A percentile compares a stretch with the other conserved stretches of the same genome.
Conservation (phyloP, 352 stramenopile species). For the Phytophthora cactorum region DNA sequence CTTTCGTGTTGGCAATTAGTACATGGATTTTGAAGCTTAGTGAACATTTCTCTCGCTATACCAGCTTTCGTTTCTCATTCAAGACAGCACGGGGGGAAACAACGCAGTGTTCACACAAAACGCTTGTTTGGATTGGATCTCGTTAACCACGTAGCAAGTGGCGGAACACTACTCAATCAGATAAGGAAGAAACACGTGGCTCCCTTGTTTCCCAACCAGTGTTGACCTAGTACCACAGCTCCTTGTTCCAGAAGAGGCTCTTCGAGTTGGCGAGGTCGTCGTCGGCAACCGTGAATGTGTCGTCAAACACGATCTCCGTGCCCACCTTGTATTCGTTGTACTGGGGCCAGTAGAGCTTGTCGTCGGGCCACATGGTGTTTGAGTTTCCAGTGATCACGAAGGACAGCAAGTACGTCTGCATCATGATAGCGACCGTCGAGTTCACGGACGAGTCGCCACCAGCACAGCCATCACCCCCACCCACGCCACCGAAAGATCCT, state of each 20-base stretch:
- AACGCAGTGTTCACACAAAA: not conserved
- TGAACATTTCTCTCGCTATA: too few species aligned
- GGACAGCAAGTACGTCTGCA: conserved; percentile 38
- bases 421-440: conserved; percentile 30
- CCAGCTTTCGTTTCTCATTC: too few species aligned
- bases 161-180: not conserved
- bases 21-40: too few species aligned
- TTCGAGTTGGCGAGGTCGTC: conserved; percentile 39
- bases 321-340: conserved; percentile 37
- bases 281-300: conserved; percentile 32
- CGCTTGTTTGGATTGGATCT: not conserved
- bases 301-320: conserved; percentile 37
- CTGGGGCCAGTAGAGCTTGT: conserved; percentile 37
- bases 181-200: not conserved
- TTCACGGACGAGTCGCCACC: conserved; percentile 26
- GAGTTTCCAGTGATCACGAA: conserved; percentile 36
- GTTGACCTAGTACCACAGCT: conserved; percentile 32
- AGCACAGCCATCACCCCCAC: not conserved
- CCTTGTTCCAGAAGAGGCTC: conserved; percentile 43
- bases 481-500: conserved; percentile 11
- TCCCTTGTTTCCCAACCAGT: not conserved
- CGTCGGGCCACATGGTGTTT: conserved; percentile 32
- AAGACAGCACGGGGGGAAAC: too few species aligned
- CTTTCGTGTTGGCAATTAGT: not conserved
- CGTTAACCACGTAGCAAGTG: not conserved